Conservation (phyloP, 1,284 basidiomycete species). For the Agroathelia rolfsii region DNA sequence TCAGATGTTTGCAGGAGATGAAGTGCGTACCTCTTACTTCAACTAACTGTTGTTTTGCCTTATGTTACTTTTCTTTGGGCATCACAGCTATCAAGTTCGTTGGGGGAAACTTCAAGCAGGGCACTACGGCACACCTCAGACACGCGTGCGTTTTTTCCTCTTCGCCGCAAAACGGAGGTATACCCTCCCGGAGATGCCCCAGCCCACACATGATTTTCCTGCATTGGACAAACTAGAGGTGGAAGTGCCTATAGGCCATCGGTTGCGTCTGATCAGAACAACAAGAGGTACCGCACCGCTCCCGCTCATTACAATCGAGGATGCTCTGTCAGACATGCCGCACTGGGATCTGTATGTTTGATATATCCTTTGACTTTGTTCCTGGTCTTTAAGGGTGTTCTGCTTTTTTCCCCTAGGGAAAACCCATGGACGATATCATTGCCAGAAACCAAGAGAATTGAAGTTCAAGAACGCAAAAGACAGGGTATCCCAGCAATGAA, state of each 20-base stretch:
- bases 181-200: slow-evolving; percentile 53
- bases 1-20: slow-evolving; percentile 48
- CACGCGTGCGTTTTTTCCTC: slow-evolving; percentile 60
- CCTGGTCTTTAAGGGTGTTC: background rate
- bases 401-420: too few relatives aligned
- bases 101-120: slow-evolving; percentile 57
- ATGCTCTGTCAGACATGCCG: slow-evolving; percentile 61
- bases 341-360: slow-evolving; percentile 54
- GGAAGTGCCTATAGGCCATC: slow-evolving; percentile 29
- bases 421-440: too few relatives aligned
- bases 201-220: slow-evolving; percentile 59
- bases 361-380: background rate
- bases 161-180: slow-evolving; percentile 44
- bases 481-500: too few relatives aligned
- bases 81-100: slow-evolving; percentile 54
- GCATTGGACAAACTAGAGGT: slow-evolving; percentile 33
- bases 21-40: slow-evolving; percentile 34
- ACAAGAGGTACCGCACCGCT: slow-evolving; percentile 39
- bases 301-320: slow-evolving; percentile 45
- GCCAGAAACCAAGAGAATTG: too few relatives aligned
- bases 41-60: background rate
- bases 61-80: slow-evolving; percentile 1
- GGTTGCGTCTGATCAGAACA: slow-evolving; percentile 35
- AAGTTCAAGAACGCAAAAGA: too few relatives aligned
- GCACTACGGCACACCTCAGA: slow-evolving; percentile 66